A percentile compares a stretch with the other conserved stretches of the same genome.
These are phyloP conservation scores for Eurotiales sp. DNA, from an alignment of 2,329 filamentous ascomycete genomes.

Conservation along the genomic window DNA sequence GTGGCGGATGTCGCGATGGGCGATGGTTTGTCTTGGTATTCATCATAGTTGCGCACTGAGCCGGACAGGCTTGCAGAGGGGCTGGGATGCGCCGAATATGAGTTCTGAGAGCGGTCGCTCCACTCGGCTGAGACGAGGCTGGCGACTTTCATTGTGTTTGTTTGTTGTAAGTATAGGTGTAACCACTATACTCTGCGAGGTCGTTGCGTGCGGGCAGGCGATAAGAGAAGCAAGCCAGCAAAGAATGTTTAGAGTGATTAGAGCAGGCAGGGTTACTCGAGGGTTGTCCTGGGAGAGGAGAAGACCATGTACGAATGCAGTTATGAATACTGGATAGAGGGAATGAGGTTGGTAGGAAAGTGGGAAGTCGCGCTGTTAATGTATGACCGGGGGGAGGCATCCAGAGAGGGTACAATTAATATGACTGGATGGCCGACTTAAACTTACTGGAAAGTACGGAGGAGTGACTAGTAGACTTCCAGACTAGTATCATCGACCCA, in stretches of 20 bases:
- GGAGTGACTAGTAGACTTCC: conserved; percentile 11
- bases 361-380: conserved; percentile 1
- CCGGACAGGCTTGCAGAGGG: conserved; percentile 9
- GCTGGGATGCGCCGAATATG: conserved; percentile 8
- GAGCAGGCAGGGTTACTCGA: background rate
- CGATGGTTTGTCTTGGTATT: conserved; percentile 16
- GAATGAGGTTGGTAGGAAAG: background rate
- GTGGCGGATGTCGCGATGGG: conserved; percentile 8
- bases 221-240: background rate
- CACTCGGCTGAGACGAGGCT: conserved; percentile 13
- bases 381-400: background rate
- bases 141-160: conserved; percentile 13
- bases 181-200: too few species aligned
- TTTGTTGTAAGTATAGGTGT: background rate
- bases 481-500: conserved; percentile 6
- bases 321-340: background rate
- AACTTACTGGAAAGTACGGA: background rate
- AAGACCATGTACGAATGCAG: background rate
- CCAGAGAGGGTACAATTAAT: background rate
- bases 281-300: background rate
- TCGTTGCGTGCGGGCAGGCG: background rate
- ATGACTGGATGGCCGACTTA: background rate
- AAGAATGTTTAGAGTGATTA: background rate
- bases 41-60: conserved; percentile 22
- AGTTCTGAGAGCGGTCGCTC: conserved; percentile 5